Conservation (phyloP, 2,329 filamentous ascomycete genomes). For the Ascochyta lentis region DNA sequence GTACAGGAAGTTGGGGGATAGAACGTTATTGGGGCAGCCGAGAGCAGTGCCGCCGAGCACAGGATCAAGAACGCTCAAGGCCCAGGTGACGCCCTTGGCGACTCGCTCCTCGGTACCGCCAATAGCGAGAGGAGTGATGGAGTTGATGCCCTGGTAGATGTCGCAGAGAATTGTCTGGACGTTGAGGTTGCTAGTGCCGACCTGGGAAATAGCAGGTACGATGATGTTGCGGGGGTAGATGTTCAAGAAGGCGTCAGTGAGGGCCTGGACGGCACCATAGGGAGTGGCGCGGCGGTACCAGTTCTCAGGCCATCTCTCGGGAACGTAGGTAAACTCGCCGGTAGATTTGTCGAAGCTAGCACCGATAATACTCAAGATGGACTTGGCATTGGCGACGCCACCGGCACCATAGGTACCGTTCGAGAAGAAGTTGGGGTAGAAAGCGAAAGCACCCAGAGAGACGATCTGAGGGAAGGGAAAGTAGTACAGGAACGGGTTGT, state of each 20-base stretch:
- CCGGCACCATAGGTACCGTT: slow-evolving; percentile 47
- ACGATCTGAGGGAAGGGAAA: slow-evolving; percentile 53
- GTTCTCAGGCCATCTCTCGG: slow-evolving; percentile 61
- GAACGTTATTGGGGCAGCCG: slow-evolving; percentile 38
- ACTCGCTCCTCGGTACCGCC: slow-evolving; percentile 31
- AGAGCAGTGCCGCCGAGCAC: slow-evolving; percentile 38
- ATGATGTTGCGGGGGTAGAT: slow-evolving; percentile 47
- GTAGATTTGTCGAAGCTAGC: slow-evolving; percentile 52
- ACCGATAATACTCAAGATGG: slow-evolving; percentile 56
- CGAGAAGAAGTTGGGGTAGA: slow-evolving; percentile 39
- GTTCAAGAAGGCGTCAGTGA: slow-evolving; percentile 40
- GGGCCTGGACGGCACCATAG: slow-evolving; percentile 52
- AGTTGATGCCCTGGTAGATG: slow-evolving; percentile 46
- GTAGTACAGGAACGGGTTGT: slow-evolving; percentile 54
- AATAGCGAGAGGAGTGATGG: slow-evolving; percentile 43
- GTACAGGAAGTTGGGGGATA: slow-evolving; percentile 41
- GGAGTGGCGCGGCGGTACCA: slow-evolving; percentile 58
- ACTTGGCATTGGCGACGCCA: slow-evolving; percentile 42
- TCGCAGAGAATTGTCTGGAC: slow-evolving; percentile 43
- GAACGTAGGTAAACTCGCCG: slow-evolving; percentile 55
- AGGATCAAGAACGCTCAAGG: slow-evolving; percentile 40
- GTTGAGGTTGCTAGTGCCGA: slow-evolving; percentile 44
- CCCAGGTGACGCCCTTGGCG: slow-evolving; percentile 35
- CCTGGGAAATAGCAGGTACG: slow-evolving; percentile 33
- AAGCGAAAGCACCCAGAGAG: slow-evolving; percentile 53